A percentile compares a stretch with the other conserved stretches of the same genome.
These are phyloP conservation scores for Cyanidiococcus yangmingshanensis DNA, from an alignment of 23 red algal species.

Conservation along the genomic window DNA sequence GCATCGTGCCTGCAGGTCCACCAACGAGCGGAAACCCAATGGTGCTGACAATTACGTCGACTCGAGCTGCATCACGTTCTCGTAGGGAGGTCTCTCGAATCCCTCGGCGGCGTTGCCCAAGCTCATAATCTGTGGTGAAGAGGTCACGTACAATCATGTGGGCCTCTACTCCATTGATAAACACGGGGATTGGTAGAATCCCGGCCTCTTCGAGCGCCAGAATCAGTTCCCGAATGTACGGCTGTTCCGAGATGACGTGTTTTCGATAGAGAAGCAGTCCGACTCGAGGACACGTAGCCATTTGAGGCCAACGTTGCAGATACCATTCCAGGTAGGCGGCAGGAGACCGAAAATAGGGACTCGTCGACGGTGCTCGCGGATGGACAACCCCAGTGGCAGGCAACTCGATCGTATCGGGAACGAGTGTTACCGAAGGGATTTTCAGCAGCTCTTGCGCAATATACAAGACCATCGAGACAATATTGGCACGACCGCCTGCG, in stretches of 20 bases:
- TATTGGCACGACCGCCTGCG: slow-evolving; percentile 42
- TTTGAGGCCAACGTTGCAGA: slow-evolving; percentile 9
- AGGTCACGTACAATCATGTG: slow-evolving; percentile 52
- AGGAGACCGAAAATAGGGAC: slow-evolving; percentile 22
- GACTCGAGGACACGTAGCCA: slow-evolving; percentile 10
- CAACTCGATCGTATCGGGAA: neutral
- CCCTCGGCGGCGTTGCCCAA: slow-evolving; percentile 13
- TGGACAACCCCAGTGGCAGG: slow-evolving; percentile 20
- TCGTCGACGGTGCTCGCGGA: neutral
- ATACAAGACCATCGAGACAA: slow-evolving; percentile 43
- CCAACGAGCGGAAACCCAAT: slow-evolving; percentile 60
- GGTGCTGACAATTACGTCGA: slow-evolving; percentile 48
- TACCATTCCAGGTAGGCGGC: slow-evolving; percentile 48
- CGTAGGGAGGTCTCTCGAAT: slow-evolving; percentile 1
- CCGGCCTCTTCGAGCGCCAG: slow-evolving; percentile 23
- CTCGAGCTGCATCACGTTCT: neutral
- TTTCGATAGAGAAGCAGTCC: slow-evolving; percentile 51
- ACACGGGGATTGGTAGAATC: slow-evolving; percentile 38
- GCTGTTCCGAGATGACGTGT: slow-evolving; percentile 38
- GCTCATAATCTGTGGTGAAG: slow-evolving; percentile 32
- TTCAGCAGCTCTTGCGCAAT: slow-evolving; percentile 30
- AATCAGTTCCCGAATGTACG: slow-evolving; percentile 34
- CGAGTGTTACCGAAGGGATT: neutral
- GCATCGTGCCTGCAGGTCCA: slow-evolving; percentile 54
- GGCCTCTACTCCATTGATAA: slow-evolving; percentile 62